Base-by-base conservation (phyloP, 108 stramenopile genomes). In the Ochromonas danica region DNA sequence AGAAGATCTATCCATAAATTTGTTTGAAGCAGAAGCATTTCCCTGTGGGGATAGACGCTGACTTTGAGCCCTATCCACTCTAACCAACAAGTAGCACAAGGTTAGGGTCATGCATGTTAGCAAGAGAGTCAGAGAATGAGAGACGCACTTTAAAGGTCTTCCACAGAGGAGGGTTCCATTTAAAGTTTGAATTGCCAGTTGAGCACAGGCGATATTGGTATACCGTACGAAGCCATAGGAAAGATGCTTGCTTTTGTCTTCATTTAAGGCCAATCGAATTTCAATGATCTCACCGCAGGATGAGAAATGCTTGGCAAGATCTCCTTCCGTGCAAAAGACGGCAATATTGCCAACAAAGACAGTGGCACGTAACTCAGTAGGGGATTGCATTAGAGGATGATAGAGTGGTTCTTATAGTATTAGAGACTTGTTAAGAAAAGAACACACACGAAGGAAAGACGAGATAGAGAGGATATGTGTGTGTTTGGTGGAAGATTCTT, bases 171-270 rank as follows among this genome's bases (percentile, higher is more conserved):
- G 10, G 10, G 22, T 22, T 10, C 51, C 51, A 22, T 57, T 57
- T 10, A 57, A 22, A 22, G 10, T 22, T 10, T 57, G 51, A 10
- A 57, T 57, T 57, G 51, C 51, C 51, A 57, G 22, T 22, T 57
- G 51, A 10, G 51, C 51, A 57, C 17, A 57, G 22, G 51, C 51
- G 10, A 57, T 22, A 57, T 57, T 57, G 51, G 51, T 17, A 22
- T 17, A 57, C 51, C 22, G 10, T 10, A 57, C 51, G 22, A 57
- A 57, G 51, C 51, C 51, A 22, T 57, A 57, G 17, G 51, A 57
- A 22, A 57, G 51, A 57, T 57, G 51, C 51, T 57, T 57, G 51
- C 22, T 57, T 57, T 57, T 22, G 51, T 57, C 51, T 57, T 57
- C 51, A 57, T 22, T 57, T 22, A 17, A 17, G 17, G 51, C 51